Conservation (phyloP, 257 asterid genomes). For the Solanum chmielewskii region DNA sequence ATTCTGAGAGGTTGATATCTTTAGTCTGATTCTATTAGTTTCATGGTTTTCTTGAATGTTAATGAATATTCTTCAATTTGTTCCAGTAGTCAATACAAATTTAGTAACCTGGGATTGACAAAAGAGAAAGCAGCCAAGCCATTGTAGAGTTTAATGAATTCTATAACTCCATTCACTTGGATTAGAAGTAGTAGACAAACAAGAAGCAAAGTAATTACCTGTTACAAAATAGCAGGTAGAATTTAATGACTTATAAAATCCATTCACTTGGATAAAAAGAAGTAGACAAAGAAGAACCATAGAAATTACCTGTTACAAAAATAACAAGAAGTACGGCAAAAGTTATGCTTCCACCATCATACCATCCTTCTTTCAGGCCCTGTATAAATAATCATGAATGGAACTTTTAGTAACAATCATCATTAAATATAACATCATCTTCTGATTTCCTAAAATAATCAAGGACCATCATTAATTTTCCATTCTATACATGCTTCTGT, state of each 20-base stretch:
- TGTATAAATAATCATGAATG: constrained; percentile 9
- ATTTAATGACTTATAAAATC: not conserved
- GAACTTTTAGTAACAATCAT: not conserved
- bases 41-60: not conserved
- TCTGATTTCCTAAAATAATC: not conserved
- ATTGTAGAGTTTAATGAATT: not conserved
- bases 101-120: not conserved
- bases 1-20: not conserved
- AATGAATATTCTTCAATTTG: not conserved
- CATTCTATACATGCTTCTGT: not conserved
- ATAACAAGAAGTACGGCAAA: constrained; percentile 95
- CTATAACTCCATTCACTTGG: not conserved
- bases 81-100: not conserved
- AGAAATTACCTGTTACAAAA: constrained; percentile 59
- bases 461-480: not conserved
- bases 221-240: constrained; percentile 62
- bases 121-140: not conserved
- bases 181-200: not conserved
- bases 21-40: not conserved
- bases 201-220: constrained; percentile 23
- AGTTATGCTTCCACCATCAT: constrained; percentile 95
- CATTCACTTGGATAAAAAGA: not conserved
- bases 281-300: not conserved
- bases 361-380: constrained; percentile 90
- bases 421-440: not conserved